A percentile compares a stretch with the other conserved stretches of the same genome.
These are phyloP conservation scores for Phlebiopsis gigantea DNA, from an alignment of 768 basidiomycete genomes.

Conservation along the genomic window DNA sequence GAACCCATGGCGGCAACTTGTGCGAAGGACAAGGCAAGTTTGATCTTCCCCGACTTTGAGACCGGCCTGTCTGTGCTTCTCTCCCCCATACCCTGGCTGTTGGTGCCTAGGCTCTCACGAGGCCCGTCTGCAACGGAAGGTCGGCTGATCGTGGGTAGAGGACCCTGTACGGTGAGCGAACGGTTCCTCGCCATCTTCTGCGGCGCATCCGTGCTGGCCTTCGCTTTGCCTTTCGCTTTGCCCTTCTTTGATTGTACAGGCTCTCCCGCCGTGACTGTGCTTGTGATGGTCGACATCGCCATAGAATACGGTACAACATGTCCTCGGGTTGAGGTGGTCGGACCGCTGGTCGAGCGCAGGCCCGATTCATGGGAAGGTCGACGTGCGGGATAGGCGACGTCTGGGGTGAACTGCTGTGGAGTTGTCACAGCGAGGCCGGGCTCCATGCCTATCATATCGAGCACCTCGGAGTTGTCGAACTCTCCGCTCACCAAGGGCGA, in stretches of 20 bases:
- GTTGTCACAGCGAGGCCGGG: neutral
- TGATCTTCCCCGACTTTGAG: slow-evolving; percentile 6
- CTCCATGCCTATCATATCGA: neutral
- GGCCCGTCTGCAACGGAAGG: neutral
- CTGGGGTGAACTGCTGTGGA: neutral
- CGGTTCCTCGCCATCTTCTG: neutral
- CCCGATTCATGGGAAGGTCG: slow-evolving; percentile 1
- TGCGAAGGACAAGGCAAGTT: slow-evolving; percentile 10
- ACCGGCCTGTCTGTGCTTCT: neutral
- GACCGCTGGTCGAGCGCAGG: neutral
- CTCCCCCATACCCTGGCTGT: neutral
- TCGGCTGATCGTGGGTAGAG: neutral
- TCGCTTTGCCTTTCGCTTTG: slow-evolving; percentile 3
- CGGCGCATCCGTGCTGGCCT: neutral
- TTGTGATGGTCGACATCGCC: slow-evolving; percentile 15
- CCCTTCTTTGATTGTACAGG: neutral
- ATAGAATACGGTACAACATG: slow-evolving; percentile 15
- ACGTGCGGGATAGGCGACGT: slow-evolving; percentile 9
- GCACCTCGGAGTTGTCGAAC: neutral
- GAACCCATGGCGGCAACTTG: slow-evolving; percentile 9
- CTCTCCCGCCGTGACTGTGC: slow-evolving; percentile 1
- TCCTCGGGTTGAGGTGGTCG: neutral
- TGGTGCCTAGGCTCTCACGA: neutral
- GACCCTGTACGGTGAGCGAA: slow-evolving; percentile 5
- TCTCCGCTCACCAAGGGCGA: slow-evolving; percentile 9